Conservation (phyloP, 805 yeast species). For the Saturnispora besseyi region DNA sequence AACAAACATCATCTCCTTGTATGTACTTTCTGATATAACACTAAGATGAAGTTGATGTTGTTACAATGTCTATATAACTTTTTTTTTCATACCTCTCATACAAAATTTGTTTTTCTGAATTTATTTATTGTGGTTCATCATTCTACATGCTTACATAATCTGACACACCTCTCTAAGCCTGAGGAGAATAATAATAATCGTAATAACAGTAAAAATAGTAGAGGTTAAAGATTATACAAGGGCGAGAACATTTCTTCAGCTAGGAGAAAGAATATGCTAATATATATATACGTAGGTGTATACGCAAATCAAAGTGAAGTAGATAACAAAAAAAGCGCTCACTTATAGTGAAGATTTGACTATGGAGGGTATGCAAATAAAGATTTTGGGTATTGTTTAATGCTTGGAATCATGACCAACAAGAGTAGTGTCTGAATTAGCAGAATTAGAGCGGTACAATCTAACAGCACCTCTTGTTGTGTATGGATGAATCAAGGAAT, state of each 20-base stretch:
- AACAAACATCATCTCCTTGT: conserved; percentile 13
- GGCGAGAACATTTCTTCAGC: not conserved
- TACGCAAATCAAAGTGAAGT: not conserved
- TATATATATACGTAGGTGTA: not conserved
- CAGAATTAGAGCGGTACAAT: conserved; percentile 10
- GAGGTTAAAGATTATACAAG: not conserved
- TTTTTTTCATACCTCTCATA: not conserved
- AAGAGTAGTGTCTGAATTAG: conserved; percentile 5
- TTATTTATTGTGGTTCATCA: not conserved
- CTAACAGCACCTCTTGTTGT: conserved; percentile 13
- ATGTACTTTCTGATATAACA: not conserved
- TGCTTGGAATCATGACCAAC: conserved; percentile 3
- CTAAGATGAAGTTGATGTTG: not conserved
- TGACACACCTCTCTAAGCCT: no score
- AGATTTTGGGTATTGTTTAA: not conserved
- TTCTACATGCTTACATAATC: not conserved
- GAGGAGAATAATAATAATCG: no score
- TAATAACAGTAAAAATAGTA: not conserved
- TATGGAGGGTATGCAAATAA: not conserved
- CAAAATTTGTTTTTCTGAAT: not conserved
- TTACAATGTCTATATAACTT: not conserved
- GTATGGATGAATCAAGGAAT: conserved; percentile 46
- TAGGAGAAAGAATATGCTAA: not conserved
- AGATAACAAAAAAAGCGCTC: not conserved
- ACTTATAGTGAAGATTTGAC: not conserved